phyloP scores from a whole-genome alignment of 2,329 filamentous ascomycete genomes.

The Setomelanomma holmii region DNA sequence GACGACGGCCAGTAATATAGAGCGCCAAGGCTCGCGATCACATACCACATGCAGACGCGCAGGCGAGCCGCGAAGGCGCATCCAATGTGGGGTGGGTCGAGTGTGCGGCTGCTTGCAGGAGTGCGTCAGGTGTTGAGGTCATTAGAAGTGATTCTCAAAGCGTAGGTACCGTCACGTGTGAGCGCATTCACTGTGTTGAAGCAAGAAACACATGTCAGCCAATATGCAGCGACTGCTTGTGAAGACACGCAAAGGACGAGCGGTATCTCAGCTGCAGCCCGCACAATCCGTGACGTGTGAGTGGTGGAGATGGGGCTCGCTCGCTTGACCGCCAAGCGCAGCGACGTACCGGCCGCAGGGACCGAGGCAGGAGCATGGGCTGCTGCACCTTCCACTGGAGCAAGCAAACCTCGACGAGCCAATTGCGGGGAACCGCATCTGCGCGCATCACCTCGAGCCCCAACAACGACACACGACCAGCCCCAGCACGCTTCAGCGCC shows the following conservation, averaged over 20 bases:
- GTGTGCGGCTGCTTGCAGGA: constrained; percentile 27
- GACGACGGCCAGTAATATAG: constrained; percentile 22
- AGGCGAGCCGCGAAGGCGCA: constrained; percentile 25
- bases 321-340: constrained; percentile 9
- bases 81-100: constrained; percentile 6
- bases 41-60: constrained; percentile 26
- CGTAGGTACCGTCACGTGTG: neutral
- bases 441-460: constrained; percentile 20
- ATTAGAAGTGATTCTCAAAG: neutral
- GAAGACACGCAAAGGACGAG: neutral
- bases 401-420: constrained; percentile 30
- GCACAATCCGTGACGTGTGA: constrained; percentile 7
- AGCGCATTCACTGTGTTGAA: neutral
- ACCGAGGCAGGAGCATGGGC: constrained; percentile 16
- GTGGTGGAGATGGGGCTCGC: constrained; percentile 2
- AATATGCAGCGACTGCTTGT: neutral
- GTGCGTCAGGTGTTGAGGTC: constrained; percentile 11
- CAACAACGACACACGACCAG: constrained; percentile 21
- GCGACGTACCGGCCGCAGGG: constrained; percentile 16
- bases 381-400: constrained; percentile 10
- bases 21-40: constrained; percentile 29
- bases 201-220: neutral
- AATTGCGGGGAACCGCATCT: constrained; percentile 39
- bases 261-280: neutral
- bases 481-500: neutral